Percentiles rank a stretch among this genome's conserved stretches.
These are phyloP conservation scores for Botrytis sinoallii DNA, from an alignment of 2,329 filamentous ascomycete species.

Conservation along the genomic window DNA sequence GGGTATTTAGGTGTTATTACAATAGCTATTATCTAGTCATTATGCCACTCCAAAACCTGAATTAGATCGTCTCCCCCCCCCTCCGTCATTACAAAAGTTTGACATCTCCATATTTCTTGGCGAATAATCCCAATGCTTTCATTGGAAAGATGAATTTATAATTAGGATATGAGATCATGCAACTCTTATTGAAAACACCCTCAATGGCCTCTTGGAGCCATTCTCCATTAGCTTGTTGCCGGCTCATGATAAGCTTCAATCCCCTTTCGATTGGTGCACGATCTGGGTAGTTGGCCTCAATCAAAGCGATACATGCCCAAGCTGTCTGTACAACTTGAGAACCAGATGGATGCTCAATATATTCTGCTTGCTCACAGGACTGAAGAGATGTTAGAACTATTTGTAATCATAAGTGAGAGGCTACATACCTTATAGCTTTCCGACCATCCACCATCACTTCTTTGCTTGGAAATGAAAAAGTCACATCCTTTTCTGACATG, in stretches of 20 bases:
- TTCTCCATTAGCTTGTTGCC: constrained; percentile 85
- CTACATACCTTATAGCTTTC: constrained; percentile 74
- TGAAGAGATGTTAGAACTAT: constrained; percentile 36
- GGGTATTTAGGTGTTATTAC: background rate
- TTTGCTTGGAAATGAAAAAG: constrained; percentile 82
- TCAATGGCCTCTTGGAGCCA: constrained; percentile 96
- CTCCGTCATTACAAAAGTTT: constrained; percentile 22
- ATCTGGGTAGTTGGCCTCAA: constrained; percentile 80
- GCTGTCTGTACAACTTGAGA: constrained; percentile 94
- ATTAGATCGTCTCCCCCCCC: background rate
- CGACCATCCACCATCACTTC: constrained; percentile 90
- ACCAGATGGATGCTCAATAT: constrained; percentile 67
- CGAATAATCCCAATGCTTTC: constrained; percentile 83
- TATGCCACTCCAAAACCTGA: too few species aligned
- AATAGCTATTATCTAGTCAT: background rate
- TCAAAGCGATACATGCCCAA: constrained; percentile 79
- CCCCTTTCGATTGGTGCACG: constrained; percentile 68
- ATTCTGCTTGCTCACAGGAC: constrained; percentile 74
- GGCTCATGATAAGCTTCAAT: constrained; percentile 75
- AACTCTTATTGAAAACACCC: constrained; percentile 97
- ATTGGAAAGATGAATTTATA: constrained; percentile 97
- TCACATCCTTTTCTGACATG: constrained; percentile 73
- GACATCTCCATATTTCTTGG: constrained; percentile 34
- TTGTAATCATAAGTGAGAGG: constrained; percentile 7
- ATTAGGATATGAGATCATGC: constrained; percentile 99